These are phyloP conservation scores for Aurantiochytrium sp. DNA, from an alignment of 108 stramenopile genomes.

Conservation along the genomic window DNA sequence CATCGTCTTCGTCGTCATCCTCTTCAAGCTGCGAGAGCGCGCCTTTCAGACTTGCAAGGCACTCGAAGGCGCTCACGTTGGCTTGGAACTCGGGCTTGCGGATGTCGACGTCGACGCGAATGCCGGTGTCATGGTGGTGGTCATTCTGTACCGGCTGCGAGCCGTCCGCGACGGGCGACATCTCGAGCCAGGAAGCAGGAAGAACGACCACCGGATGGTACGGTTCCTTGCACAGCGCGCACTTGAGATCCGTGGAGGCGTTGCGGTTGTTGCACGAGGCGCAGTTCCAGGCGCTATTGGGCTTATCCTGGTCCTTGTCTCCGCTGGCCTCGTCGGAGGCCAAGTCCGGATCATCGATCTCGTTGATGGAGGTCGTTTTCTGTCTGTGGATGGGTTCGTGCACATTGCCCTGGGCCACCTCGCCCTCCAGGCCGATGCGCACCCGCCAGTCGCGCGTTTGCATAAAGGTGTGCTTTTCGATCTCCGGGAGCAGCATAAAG, in stretches of 20 bases:
- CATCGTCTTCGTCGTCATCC: slow-evolving; percentile 13
- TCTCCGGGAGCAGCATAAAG: neutral
- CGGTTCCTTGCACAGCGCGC: neutral
- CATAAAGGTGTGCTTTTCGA: neutral
- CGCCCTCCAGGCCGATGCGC: neutral
- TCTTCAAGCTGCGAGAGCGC: neutral
- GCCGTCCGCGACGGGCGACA: neutral
- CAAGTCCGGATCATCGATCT: too few species aligned
- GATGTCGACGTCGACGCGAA: neutral
- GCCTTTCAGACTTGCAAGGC: neutral
- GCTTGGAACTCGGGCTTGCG: neutral
- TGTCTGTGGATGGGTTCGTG: neutral
- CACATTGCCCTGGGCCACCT: neutral
- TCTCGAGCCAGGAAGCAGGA: neutral
- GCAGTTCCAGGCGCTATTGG: neutral
- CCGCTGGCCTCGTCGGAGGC: too few species aligned
- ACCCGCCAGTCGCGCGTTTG: neutral
- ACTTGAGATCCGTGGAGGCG: neutral
- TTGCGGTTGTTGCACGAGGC: neutral
- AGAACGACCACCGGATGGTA: neutral
- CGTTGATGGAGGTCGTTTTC: neutral
- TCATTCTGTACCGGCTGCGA: neutral
- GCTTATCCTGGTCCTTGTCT: neutral
- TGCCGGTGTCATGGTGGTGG: neutral
- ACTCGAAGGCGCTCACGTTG: neutral